Evolutionary conservation across 2,329 filamentous ascomycete species (phyloP).

Genomic region (Pseudogymnoascus verrucosus): DNA sequence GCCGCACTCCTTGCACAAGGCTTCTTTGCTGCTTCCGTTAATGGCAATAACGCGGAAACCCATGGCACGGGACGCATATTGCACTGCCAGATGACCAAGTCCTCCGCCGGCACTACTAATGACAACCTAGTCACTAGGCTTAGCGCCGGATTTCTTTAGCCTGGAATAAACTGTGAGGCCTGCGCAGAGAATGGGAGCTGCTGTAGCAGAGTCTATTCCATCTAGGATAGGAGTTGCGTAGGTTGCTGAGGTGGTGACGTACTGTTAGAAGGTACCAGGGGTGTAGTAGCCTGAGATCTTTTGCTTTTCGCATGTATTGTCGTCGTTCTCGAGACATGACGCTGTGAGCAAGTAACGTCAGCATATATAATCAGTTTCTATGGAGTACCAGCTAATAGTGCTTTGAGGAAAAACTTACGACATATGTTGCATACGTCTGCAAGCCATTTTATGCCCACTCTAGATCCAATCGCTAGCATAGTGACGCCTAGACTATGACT

Average conservation of each 20-base stretch:
- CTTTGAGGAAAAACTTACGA: slow-evolving; percentile 3
- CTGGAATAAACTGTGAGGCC: slow-evolving; percentile 60
- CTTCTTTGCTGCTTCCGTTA: slow-evolving; percentile 48
- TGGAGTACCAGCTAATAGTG: slow-evolving; percentile 22
- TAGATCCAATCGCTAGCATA: slow-evolving; percentile 47
- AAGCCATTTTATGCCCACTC: slow-evolving; percentile 61
- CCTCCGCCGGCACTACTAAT: slow-evolving; percentile 55
- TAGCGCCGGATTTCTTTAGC: slow-evolving; percentile 51
- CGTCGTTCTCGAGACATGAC: slow-evolving; percentile 47
- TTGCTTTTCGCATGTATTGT: slow-evolving; percentile 53
- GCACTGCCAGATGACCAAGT: slow-evolving; percentile 53
- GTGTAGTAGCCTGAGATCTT: slow-evolving; percentile 59
- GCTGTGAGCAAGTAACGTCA: too few relatives aligned
- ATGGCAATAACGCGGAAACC: slow-evolving; percentile 57
- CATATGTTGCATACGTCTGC: slow-evolving; percentile 47
- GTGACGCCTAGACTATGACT: slow-evolving; percentile 56
- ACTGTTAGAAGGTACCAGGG: slow-evolving; percentile 65
- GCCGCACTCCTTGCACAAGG: slow-evolving; percentile 48
- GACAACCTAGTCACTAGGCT: slow-evolving; percentile 37
- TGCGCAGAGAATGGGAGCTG: slow-evolving; percentile 60
- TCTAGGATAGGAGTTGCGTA: slow-evolving; percentile 66
- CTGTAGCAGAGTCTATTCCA: slow-evolving; percentile 47
- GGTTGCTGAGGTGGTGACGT: slow-evolving; percentile 54
- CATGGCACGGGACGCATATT: slow-evolving; percentile 51
- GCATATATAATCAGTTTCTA: slow-evolving; percentile 17